Percentiles rank a stretch among this genome's conserved stretches.
Evolutionary conservation across 1,284 basidiomycete species (phyloP).

Genomic region (Cutaneotrichosporon sp.): DNA sequence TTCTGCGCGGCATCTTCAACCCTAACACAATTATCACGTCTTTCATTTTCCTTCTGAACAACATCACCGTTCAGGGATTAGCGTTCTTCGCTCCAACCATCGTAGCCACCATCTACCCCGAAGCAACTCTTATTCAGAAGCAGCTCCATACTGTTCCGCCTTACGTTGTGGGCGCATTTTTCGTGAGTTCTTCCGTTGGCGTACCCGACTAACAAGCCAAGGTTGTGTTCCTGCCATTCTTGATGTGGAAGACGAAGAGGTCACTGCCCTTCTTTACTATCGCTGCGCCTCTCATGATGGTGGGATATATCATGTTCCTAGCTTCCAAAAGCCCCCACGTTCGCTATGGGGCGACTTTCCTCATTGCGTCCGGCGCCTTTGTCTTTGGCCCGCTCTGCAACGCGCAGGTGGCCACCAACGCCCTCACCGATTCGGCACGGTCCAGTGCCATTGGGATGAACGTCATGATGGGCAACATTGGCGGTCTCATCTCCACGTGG

Average conservation of each 20-base stretch:
- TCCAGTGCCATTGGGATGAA: conserved; percentile 6
- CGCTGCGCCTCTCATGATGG: conserved; percentile 34
- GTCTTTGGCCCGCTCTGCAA: conserved; percentile 12
- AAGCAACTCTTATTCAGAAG: conserved; percentile 30
- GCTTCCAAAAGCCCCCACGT: conserved; percentile 6
- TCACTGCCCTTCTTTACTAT: conserved; percentile 32
- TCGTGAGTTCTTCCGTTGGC: too few relatives aligned
- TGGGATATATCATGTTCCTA: conserved; percentile 38
- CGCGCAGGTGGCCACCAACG: conserved; percentile 13
- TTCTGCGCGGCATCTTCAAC: conserved; percentile 27
- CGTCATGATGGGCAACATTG: conserved; percentile 18
- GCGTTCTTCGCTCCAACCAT: conserved; percentile 45
- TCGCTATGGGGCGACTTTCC: conserved; percentile 17
- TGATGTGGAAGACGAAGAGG: conserved; percentile 36
- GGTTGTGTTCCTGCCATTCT: conserved; percentile 30
- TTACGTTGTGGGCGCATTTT: conserved; percentile 36
- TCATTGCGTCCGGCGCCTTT: conserved; percentile 14
- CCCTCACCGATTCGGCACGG: conserved; percentile 13
- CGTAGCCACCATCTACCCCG: conserved; percentile 44
- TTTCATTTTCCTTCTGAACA: conserved; percentile 46
- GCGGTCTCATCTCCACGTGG: conserved; percentile 18
- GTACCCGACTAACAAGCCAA: too few relatives aligned
- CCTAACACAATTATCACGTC: conserved; percentile 27
- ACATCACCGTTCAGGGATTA: conserved; percentile 42
- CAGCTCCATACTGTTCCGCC: conserved; percentile 47